Conservation (phyloP, 1,139 yeast species). For the Spathaspora sp. region DNA sequence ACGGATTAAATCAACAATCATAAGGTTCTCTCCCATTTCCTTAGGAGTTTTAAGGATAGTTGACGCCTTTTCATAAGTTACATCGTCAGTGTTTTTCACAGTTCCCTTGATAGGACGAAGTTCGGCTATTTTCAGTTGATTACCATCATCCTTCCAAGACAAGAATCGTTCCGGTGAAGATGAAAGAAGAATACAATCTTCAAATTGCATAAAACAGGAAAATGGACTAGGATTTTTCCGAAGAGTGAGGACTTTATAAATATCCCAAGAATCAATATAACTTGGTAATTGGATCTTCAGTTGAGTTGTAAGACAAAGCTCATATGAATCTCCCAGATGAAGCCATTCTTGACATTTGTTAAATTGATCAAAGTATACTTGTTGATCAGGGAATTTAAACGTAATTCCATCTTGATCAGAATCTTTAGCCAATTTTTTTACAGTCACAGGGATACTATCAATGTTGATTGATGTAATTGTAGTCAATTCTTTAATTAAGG, state of each 20-base stretch:
- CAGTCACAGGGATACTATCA: slow-evolving; percentile 24
- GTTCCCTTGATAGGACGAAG: slow-evolving; percentile 97
- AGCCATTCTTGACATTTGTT: slow-evolving; percentile 65
- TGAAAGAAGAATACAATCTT: slow-evolving; percentile 70
- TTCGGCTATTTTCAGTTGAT: slow-evolving; percentile 52
- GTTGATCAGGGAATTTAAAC: slow-evolving; percentile 55
- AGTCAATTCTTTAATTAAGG: slow-evolving; percentile 15
- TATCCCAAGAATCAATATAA: slow-evolving; percentile 63
- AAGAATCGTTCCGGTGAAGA: slow-evolving; percentile 95
- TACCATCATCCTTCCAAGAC: slow-evolving; percentile 58
- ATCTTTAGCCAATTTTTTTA: slow-evolving; percentile 23
- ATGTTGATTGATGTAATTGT: slow-evolving; percentile 16
- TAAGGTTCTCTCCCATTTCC: slow-evolving; percentile 92
- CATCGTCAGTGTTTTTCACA: slow-evolving; percentile 60
- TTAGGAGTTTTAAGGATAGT: slow-evolving; percentile 76
- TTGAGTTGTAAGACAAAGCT: slow-evolving; percentile 83
- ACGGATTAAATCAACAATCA: slow-evolving; percentile 95
- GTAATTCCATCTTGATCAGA: slow-evolving; percentile 23
- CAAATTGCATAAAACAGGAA: slow-evolving; percentile 75
- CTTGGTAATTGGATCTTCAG: slow-evolving; percentile 57
- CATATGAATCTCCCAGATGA: slow-evolving; percentile 88
- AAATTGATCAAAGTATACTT: slow-evolving; percentile 56
- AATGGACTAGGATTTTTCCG: slow-evolving; percentile 88
- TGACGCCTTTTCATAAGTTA: slow-evolving; percentile 60
- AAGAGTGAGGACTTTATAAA: slow-evolving; percentile 68